Evolutionary conservation across 495 filamentous ascomycete genomes (phyloP).

Genomic region (Aspergillus nidulans): DNA sequence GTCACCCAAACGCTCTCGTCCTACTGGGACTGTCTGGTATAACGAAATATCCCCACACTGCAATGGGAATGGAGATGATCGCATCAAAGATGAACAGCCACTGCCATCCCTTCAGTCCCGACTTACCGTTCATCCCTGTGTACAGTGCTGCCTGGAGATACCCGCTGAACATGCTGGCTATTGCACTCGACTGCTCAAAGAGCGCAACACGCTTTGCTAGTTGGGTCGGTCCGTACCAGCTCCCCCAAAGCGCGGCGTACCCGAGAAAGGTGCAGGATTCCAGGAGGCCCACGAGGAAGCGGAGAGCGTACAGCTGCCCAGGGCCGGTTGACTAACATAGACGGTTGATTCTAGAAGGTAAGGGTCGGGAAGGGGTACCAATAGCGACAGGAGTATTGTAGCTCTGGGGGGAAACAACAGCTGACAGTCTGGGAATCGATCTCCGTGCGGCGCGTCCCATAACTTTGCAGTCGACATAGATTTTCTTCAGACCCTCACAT

Average conservation of each 20-base stretch:
- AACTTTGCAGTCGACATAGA: too few species aligned
- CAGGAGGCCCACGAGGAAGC: background rate
- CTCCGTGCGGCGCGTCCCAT: too few species aligned
- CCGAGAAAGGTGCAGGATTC: background rate
- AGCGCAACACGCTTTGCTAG: background rate
- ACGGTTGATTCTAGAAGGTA: too few species aligned
- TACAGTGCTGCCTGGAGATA: background rate
- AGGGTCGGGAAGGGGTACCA: too few species aligned
- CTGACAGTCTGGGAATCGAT: too few species aligned
- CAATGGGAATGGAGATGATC: background rate
- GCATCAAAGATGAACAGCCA: slow-evolving; percentile 2
- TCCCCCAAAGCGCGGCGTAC: background rate
- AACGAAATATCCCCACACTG: background rate
- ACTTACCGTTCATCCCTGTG: background rate
- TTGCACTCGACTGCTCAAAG: background rate
- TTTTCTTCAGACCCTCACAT: too few species aligned
- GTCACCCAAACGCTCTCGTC: background rate
- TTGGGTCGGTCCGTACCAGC: background rate
- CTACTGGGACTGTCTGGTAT: background rate
- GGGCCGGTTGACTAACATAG: too few species aligned
- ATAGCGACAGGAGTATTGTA: too few species aligned
- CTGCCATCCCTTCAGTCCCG: background rate
- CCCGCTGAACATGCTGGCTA: background rate
- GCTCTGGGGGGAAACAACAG: too few species aligned
- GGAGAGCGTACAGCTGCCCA: background rate